Evolutionary conservation across 352 stramenopile genomes (phyloP).

Genomic region (Globisporangium paddicum): DNA sequence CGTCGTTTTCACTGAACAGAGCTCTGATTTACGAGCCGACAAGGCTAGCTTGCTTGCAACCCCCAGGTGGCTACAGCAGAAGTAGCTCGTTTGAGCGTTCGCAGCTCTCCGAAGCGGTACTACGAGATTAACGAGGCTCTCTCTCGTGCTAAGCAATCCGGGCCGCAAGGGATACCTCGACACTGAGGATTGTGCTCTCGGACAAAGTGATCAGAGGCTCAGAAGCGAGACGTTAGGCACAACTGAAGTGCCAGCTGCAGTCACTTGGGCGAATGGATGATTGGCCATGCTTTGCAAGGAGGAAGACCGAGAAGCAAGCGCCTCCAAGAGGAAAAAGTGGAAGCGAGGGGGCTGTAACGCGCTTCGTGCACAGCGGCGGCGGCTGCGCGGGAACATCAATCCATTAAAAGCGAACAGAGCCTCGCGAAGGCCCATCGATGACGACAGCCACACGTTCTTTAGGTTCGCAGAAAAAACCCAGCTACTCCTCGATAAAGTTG

Average conservation of each 20-base stretch:
- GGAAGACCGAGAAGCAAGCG: not conserved
- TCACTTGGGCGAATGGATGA: not conserved
- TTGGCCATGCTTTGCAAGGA: not conserved
- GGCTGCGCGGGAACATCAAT: not conserved
- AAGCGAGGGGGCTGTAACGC: not conserved
- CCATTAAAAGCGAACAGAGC: slow-evolving; percentile 1
- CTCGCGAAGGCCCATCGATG: not conserved
- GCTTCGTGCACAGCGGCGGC: not conserved
- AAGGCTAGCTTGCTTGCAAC: not conserved
- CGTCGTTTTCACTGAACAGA: not conserved
- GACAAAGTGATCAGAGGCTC: too few relatives aligned
- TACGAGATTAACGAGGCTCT: too few relatives aligned
- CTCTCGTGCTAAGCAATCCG: slow-evolving; percentile 1
- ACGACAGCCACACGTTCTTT: slow-evolving; percentile 3
- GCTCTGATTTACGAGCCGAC: not conserved
- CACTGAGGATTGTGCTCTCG: not conserved
- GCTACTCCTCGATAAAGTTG: not conserved
- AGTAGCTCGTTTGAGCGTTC: not conserved
- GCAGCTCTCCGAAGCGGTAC: not conserved
- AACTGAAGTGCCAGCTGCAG: not conserved
- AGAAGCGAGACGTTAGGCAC: not conserved
- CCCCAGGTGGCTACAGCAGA: not conserved
- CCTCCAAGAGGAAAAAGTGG: not conserved
- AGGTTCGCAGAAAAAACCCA: not conserved
- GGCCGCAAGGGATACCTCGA: not conserved